A percentile compares a stretch with the other conserved stretches of the same genome.
Evolutionary conservation across 805 yeast species (phyloP).

Genomic region (Peterozyma xylosa): DNA sequence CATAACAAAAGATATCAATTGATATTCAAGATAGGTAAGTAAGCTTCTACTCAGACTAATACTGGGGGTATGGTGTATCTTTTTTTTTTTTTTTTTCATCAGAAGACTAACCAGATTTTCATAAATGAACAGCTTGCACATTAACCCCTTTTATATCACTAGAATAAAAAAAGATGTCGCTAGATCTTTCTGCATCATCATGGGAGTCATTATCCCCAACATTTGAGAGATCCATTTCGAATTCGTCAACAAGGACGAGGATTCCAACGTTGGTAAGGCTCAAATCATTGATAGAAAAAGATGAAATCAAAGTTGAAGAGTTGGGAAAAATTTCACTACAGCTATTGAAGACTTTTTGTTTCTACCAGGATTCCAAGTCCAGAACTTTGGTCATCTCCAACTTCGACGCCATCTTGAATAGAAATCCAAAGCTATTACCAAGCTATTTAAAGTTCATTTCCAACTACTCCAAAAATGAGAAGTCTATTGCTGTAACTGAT

Average conservation of each 20-base stretch:
- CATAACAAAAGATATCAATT: too few relatives aligned
- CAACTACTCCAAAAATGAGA: conserved; percentile 20
- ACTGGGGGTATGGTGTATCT: too few relatives aligned
- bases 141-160: too few relatives aligned
- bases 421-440: conserved; percentile 24
- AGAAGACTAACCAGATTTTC: too few relatives aligned
- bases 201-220: conserved; percentile 3
- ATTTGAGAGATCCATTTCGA: not conserved
- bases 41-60: too few relatives aligned
- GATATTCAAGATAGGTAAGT: too few relatives aligned
- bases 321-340: conserved; percentile 22
- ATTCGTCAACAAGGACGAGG: conserved; percentile 2
- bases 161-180: not conserved
- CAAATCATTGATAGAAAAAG: not conserved
- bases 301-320: conserved; percentile 8
- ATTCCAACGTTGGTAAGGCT: not conserved
- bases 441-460: conserved; percentile 32
- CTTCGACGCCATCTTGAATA: conserved; percentile 27
- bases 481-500: conserved; percentile 47
- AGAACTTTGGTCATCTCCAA: conserved; percentile 32
- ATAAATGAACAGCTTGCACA: too few relatives aligned
- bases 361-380: conserved; percentile 44
- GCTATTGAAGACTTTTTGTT: conserved; percentile 39
- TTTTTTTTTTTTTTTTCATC: too few relatives aligned
- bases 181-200: not conserved